Evolutionary conservation across 2,329 filamentous ascomycete species (phyloP), one percentile per base, ranked within the genome.

Genomic region (Bipolaris sorokiniana): DNA sequence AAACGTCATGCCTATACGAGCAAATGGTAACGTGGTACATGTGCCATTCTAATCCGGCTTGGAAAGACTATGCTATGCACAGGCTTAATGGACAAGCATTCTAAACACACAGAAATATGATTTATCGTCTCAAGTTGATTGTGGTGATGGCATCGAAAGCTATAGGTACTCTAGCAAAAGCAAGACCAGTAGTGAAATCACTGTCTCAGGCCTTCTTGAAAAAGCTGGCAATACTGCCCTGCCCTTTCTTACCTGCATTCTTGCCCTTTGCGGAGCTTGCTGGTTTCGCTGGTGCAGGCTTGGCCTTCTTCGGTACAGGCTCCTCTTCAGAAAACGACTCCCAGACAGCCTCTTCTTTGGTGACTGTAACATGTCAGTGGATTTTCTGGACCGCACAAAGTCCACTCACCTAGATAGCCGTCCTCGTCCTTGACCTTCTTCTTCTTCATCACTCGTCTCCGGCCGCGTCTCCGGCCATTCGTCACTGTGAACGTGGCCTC

Each of bases 291-390:
- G 69, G 78, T 62, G 57, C 78, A 65, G 50, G 66, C 59, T 86
- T 88, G 6, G 80, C 70, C 69, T 86, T 87, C 71, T 84, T 81
- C 7, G 79, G 76, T 31, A 82, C 81, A 20, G 88, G 85, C 64
- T 97, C 92, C 62, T 96, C 92, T 73, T 97, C 93, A 0, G 92
- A 96, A 79, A 96, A 97, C 0, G 90, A 94, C 75, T 97, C 93
- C 93, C 93, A 97, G 0, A 84, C 89, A 0, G 85, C 79, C 71
- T 96, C 92, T 76, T 96, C 90, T 64, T 89, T 89, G 1, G 92
- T 97, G 31, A 97, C 93, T 95, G 34, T 23, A n/a, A 9, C 16
- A 2, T 16, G 45, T 73, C 51, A 71, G 68, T 31, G n/a, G 13
- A 26, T 7, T 5, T 3, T 10, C 11, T 22, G 18, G 7, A 36